phyloP scores from a whole-genome alignment of 805 yeast genomes.

The Starmera caribaea region DNA sequence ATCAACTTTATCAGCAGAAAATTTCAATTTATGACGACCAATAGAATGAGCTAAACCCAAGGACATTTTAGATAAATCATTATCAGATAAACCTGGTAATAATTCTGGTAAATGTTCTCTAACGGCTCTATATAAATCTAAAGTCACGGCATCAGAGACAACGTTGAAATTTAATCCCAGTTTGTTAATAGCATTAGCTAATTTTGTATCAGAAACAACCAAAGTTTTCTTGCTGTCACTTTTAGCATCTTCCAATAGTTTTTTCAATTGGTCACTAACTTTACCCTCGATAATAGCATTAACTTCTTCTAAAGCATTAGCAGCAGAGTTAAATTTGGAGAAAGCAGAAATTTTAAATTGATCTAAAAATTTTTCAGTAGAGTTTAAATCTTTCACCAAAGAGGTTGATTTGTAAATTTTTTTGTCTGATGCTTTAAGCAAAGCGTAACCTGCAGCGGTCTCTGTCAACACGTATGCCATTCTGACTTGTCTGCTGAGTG shows the following conservation, averaged over 20 bases:
- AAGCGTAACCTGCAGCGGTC: slow-evolving; percentile 98
- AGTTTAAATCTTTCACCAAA: slow-evolving; percentile 65
- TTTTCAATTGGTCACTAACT: slow-evolving; percentile 77
- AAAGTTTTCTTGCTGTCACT: slow-evolving; percentile 77
- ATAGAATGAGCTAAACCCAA: slow-evolving; percentile 97
- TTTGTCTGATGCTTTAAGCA: slow-evolving; percentile 95
- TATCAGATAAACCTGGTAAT: slow-evolving; percentile 84
- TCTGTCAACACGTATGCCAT: slow-evolving; percentile 92
- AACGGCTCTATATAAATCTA: slow-evolving; percentile 91
- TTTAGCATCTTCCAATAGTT: slow-evolving; percentile 65
- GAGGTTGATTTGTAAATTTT: slow-evolving; percentile 82
- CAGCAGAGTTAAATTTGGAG: slow-evolving; percentile 90
- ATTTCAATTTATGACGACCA: slow-evolving; percentile 96
- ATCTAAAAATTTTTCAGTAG: slow-evolving; percentile 76
- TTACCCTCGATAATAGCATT: slow-evolving; percentile 88
- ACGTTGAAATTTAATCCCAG: slow-evolving; percentile 80
- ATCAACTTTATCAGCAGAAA: slow-evolving; percentile 96
- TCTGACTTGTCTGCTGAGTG: neutral
- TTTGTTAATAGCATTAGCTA: slow-evolving; percentile 94
- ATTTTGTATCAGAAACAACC: slow-evolving; percentile 89
- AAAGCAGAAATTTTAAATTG: slow-evolving; percentile 94
- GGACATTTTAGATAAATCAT: slow-evolving; percentile 86
- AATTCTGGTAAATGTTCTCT: slow-evolving; percentile 90
- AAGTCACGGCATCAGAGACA: slow-evolving; percentile 89
- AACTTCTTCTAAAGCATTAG: slow-evolving; percentile 93